Conservation (phyloP, 78 protist genomes). For the Dictyostelium capitatum region DNA sequence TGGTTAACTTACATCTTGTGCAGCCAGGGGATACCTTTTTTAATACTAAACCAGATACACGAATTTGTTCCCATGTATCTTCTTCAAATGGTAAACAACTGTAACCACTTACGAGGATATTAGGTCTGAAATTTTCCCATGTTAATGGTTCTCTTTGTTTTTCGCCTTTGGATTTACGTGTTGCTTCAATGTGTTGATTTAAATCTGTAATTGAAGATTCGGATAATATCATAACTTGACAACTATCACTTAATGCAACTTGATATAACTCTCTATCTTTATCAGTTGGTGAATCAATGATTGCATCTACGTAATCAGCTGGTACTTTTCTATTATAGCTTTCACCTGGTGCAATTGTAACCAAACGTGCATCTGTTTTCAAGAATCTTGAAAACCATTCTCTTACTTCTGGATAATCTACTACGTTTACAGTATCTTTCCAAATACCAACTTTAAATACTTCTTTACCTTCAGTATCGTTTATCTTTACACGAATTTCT, state of each 20-base stretch:
- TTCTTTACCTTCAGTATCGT: not conserved
- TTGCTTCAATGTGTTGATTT: constrained; percentile 17
- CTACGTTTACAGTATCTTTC: constrained; percentile 33
- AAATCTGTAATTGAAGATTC: constrained; percentile 42
- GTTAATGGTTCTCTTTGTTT: not conserved
- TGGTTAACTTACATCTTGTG: constrained; percentile 33
- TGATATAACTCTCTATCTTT: not conserved
- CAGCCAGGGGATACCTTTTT: constrained; percentile 19
- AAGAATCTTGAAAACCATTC: constrained; percentile 28
- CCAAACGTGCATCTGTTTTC: not conserved
- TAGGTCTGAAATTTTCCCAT: constrained; percentile 33
- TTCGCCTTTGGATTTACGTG: constrained; percentile 5
- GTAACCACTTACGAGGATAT: not conserved
- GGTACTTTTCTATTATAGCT: constrained; percentile 10
- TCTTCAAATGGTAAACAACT: constrained; percentile 44
- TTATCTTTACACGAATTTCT: constrained; percentile 18
- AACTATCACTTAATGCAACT: constrained; percentile 22
- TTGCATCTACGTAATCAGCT: not conserved
- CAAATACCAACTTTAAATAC: constrained; percentile 11
- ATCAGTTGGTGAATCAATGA: not conserved
- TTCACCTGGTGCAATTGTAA: not conserved
- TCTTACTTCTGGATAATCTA: constrained; percentile 15
- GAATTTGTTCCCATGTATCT: constrained; percentile 20
- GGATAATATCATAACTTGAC: constrained; percentile 44
- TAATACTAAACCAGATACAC: not conserved